These are phyloP conservation scores for Brettanomyces nanus DNA, from an alignment of 805 yeast species.

Conservation along the genomic window DNA sequence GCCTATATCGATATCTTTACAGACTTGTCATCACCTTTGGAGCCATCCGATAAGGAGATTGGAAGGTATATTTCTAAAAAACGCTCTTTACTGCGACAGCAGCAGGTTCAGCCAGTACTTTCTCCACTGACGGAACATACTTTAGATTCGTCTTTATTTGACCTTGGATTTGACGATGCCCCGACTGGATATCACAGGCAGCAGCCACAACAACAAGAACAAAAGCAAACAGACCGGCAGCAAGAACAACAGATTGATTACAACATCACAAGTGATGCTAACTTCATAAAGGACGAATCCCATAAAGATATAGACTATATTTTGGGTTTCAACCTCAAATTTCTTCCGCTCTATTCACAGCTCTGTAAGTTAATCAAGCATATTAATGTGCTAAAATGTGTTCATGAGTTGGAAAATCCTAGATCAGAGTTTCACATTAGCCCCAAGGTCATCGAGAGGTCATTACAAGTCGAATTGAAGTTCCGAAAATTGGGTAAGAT, in stretches of 20 bases:
- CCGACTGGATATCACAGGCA: not conserved
- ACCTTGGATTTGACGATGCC: not conserved
- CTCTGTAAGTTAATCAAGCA: constrained; percentile 34
- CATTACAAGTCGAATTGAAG: constrained; percentile 31
- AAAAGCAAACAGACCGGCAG: not conserved
- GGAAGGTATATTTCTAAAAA: constrained; percentile 6
- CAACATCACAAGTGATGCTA: constrained; percentile 16
- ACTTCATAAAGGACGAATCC: constrained; percentile 18
- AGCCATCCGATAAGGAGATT: constrained; percentile 21
- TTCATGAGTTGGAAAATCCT: constrained; percentile 3
- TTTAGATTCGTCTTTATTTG: not conserved
- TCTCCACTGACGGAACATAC: not conserved
- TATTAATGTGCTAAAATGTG: constrained; percentile 13
- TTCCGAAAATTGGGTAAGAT: constrained; percentile 22
- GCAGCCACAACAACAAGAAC: not conserved
- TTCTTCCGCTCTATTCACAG: constrained; percentile 50
- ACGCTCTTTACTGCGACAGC: not conserved
- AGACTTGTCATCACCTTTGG: constrained; percentile 45
- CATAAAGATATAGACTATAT: constrained; percentile 48
- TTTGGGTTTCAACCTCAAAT: constrained; percentile 57
- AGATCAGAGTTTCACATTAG: constrained; percentile 3
- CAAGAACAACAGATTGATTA: constrained; percentile 20
- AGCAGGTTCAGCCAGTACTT: not conserved
- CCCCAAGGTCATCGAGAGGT: constrained; percentile 24
- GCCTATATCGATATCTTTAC: constrained; percentile 61